A percentile compares a stretch with the other conserved stretches of the same genome.
Conservation (phyloP, 306 rosid species). For the Oxytropis ochrocephala region DNA sequence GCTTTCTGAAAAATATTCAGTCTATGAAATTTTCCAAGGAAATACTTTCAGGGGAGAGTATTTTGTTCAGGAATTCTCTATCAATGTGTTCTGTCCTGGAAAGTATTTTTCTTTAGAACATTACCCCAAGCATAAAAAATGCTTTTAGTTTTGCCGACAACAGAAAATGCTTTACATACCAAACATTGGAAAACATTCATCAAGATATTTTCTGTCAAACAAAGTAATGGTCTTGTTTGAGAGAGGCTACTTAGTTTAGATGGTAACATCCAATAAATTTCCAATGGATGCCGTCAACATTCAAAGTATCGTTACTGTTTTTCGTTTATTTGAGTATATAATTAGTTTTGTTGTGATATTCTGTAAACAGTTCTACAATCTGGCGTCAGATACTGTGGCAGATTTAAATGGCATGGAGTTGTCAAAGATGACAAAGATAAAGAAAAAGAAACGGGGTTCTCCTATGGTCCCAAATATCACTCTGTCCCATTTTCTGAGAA, state of each 20-base stretch:
- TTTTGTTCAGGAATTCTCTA: not conserved
- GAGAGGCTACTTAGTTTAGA: not conserved
- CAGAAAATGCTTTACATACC: not conserved
- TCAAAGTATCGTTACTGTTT: not conserved
- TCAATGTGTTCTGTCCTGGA: not conserved
- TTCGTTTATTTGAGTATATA: not conserved
- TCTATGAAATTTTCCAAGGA: not conserved
- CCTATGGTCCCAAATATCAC: constrained; percentile 54
- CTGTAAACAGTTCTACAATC: constrained; percentile 68
- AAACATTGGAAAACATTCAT: not conserved
- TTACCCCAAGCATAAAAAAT: not conserved
- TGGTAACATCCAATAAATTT: not conserved
- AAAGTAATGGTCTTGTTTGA: not conserved
- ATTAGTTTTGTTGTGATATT: constrained; percentile 3
- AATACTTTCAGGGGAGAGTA: not conserved
- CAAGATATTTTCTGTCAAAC: not conserved
- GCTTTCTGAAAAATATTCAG: not conserved
- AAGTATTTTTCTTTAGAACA: not conserved
- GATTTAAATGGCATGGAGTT: constrained; percentile 25
- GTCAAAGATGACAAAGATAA: constrained; percentile 58
- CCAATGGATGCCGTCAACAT: not conserved
- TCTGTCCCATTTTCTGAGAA: constrained; percentile 65
- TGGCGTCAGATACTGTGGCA: constrained; percentile 55
- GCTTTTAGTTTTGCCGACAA: not conserved
- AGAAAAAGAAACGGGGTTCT: constrained; percentile 49